Evolutionary conservation across 306 rosid genomes (phyloP), one percentile per base, ranked within the genome.

Genomic region (Gleditsia sinensis): DNA sequence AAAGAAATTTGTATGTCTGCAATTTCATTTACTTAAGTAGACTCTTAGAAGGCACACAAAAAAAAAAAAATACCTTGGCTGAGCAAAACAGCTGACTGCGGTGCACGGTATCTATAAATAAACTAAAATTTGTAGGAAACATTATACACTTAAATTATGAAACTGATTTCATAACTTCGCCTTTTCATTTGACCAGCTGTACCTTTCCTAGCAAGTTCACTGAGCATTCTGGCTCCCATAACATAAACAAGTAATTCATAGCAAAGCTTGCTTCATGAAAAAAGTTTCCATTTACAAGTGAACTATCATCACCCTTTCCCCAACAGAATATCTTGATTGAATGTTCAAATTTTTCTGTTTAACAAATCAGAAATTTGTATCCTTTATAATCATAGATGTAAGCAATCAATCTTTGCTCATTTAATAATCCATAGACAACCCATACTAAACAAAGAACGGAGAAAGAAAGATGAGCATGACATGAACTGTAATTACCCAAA

Each of bases 401-500:
- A 10, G 16, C 0, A 40, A 62, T 42, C 7, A 42, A 21, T 36
- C 50, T 62, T 68, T 40, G 32, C 71, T 23, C 55, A 24, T n/a
- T n/a, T 8, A 66, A 43, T 13, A 40, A 12, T 23, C 19, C 10
- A 11, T 65, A 46, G 45, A 36, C 21, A 45, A 28, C 19, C 11
- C 9, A 14, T 12, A 32, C 56, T 14, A 40, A 8, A 66, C 24
- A 6, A 62, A 16, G 61, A 48, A 51, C 34, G 19, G 53, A 53
- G 58, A 42, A 40, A 23, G 6, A 66, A 42, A 56, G 3, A n/a
- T 14, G 20, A 39, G 49, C 19, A 34, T 17, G 67, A 63, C 19
- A 34, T 17, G 67, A 63, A 9, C 17, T 25, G n/a, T 17, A 19
- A 33, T 46, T 83, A 94, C 96, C 97, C 99, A 94, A 72, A 91